Evolutionary conservation across 1,139 yeast genomes (phyloP).

Genomic region (Pichia sp.): DNA sequence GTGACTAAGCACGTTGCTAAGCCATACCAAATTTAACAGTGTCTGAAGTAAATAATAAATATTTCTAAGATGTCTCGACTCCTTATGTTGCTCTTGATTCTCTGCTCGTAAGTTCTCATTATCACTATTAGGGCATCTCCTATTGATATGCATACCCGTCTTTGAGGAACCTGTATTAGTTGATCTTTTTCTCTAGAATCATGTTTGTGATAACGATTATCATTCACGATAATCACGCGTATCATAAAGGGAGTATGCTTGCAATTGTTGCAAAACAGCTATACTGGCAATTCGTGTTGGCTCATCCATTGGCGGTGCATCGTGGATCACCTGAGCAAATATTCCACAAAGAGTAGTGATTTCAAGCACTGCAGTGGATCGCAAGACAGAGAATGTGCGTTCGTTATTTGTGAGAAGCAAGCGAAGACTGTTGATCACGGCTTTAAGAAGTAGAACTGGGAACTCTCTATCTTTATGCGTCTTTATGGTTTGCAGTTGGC

Average conservation of each 20-base stretch:
- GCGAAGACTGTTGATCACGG: conserved; percentile 10
- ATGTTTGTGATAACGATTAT: background rate
- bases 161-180: no score
- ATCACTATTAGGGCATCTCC: no score
- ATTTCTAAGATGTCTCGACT: no score
- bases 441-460: conserved; percentile 12
- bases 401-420: conserved; percentile 15
- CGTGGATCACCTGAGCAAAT: conserved; percentile 5
- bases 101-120: no score
- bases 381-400: conserved; percentile 7
- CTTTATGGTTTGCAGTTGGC: conserved; percentile 14
- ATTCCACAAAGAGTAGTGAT: conserved; percentile 4
- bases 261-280: conserved; percentile 5
- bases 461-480: conserved; percentile 1
- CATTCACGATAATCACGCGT: background rate
- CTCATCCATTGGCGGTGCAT: conserved; percentile 11
- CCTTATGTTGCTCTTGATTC: no score
- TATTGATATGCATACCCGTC: no score
- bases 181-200: no score
- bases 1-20: no score
- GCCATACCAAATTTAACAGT: no score
- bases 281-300: background rate
- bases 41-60: no score
- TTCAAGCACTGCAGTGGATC: conserved; percentile 9
- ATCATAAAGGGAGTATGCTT: background rate